Percentiles rank a stretch among this genome's conserved stretches.
Evolutionary conservation across 2,329 filamentous ascomycete species (phyloP).

Genomic region (Dothistroma pini): DNA sequence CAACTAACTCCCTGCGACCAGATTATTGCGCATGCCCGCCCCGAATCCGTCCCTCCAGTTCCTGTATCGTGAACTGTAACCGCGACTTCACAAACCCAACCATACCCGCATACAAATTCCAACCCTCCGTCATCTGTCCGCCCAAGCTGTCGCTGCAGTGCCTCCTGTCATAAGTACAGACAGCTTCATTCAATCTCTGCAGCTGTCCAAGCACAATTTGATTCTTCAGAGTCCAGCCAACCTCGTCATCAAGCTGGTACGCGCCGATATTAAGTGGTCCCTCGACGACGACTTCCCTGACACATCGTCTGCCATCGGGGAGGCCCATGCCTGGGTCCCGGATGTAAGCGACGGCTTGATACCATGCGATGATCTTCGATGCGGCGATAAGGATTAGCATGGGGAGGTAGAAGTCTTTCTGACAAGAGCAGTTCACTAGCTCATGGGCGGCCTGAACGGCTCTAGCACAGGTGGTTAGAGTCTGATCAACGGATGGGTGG

Average conservation of each 20-base stretch:
- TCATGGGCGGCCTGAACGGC: slow-evolving; percentile 18
- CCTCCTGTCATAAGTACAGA: slow-evolving; percentile 8
- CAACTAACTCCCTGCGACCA: neutral
- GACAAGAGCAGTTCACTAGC: slow-evolving; percentile 16
- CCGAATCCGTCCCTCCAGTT: slow-evolving; percentile 10
- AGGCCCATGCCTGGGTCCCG: slow-evolving; percentile 10
- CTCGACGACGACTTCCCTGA: slow-evolving; percentile 17
- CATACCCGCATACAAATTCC: slow-evolving; percentile 12
- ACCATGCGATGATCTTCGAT: slow-evolving; percentile 20
- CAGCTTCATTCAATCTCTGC: slow-evolving; percentile 15
- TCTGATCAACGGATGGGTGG: slow-evolving; percentile 18
- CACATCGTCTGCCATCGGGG: slow-evolving; percentile 1
- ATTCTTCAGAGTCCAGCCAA: slow-evolving; percentile 18
- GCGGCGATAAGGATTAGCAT: slow-evolving; percentile 14
- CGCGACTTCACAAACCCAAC: slow-evolving; percentile 10
- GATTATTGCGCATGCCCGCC: neutral
- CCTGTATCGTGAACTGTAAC: slow-evolving; percentile 15
- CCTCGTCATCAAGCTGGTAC: slow-evolving; percentile 16
- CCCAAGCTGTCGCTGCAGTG: slow-evolving; percentile 6
- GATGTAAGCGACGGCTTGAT: slow-evolving; percentile 17
- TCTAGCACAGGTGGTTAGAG: slow-evolving; percentile 12
- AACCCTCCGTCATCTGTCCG: slow-evolving; percentile 5
- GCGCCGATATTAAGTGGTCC: slow-evolving; percentile 13
- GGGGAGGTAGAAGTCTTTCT: slow-evolving; percentile 18
- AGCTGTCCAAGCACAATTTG: slow-evolving; percentile 20